phyloP scores from a whole-genome alignment of 2,329 filamentous ascomycete species.

The Colletotrichum euphorbiae region DNA sequence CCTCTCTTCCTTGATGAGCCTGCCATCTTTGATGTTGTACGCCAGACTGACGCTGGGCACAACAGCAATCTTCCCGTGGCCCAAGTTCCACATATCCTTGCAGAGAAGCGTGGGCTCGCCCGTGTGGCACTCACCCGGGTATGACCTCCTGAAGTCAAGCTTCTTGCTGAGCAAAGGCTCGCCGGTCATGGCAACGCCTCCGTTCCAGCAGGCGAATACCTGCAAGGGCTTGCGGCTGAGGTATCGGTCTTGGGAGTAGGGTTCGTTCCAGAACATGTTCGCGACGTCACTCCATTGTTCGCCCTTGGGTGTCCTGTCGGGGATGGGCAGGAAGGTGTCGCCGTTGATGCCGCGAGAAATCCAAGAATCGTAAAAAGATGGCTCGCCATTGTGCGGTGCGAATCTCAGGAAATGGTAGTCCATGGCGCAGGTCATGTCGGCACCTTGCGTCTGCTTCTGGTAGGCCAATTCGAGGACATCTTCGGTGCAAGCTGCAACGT shows the following conservation, averaged over 20 bases:
- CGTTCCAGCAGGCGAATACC: slow-evolving; percentile 73
- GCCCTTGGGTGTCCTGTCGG: slow-evolving; percentile 51
- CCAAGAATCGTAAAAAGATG: slow-evolving; percentile 68
- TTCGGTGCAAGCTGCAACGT: slow-evolving; percentile 64
- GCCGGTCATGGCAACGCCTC: slow-evolving; percentile 61
- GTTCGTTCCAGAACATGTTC: slow-evolving; percentile 66
- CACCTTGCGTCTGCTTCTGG: slow-evolving; percentile 59
- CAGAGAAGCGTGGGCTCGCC: slow-evolving; percentile 68
- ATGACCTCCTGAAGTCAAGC: slow-evolving; percentile 55
- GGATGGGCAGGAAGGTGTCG: slow-evolving; percentile 66
- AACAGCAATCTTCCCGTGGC: slow-evolving; percentile 65
- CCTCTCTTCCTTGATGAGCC: slow-evolving; percentile 60
- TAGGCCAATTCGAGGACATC: slow-evolving; percentile 61
- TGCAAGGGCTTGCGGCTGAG: slow-evolving; percentile 60
- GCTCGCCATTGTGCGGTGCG: slow-evolving; percentile 47
- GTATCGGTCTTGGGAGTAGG: slow-evolving; percentile 50
- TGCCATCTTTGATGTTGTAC: slow-evolving; percentile 60
- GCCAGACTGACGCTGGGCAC: slow-evolving; percentile 67
- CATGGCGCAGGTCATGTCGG: slow-evolving; percentile 70
- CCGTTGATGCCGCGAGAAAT: slow-evolving; percentile 63
- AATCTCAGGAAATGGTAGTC: slow-evolving; percentile 62
- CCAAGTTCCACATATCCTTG: slow-evolving; percentile 66
- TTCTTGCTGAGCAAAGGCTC: slow-evolving; percentile 56
- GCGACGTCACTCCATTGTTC: slow-evolving; percentile 59
- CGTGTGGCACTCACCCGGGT: slow-evolving; percentile 59